phyloP scores from a whole-genome alignment of 179 eudicot species.

The Carnegiea gigantea region DNA sequence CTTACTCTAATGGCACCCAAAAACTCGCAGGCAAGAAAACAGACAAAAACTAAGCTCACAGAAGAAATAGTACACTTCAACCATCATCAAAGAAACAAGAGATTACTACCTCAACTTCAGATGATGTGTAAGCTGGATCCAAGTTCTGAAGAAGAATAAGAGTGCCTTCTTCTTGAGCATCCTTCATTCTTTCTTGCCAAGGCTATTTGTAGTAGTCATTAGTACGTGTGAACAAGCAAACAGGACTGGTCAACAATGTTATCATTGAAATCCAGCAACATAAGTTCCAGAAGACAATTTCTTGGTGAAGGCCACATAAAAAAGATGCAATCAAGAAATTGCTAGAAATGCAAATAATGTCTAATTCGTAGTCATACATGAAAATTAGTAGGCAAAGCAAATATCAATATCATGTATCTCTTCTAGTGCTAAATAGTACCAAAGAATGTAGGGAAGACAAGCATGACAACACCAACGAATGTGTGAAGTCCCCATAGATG shows the following conservation, averaged over 20 bases:
- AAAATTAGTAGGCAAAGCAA: too few relatives aligned
- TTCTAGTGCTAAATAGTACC: too few relatives aligned
- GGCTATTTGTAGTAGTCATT: constrained; percentile 1
- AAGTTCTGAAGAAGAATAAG: constrained; percentile 8
- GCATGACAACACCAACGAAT: too few relatives aligned
- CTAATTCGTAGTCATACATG: too few relatives aligned
- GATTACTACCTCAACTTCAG: not conserved
- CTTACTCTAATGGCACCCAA: not conserved
- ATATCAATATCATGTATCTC: too few relatives aligned
- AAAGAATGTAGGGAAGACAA: too few relatives aligned
- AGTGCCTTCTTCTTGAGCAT: not conserved
- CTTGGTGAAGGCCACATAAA: not conserved
- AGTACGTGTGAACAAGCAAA: not conserved
- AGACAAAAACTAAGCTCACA: not conserved
- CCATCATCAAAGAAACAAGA: not conserved
- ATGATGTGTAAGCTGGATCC: not conserved
- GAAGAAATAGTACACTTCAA: not conserved
- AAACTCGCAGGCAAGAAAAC: not conserved
- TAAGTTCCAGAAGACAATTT: not conserved
- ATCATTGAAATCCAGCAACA: not conserved
- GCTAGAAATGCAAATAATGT: not conserved
- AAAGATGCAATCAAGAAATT: not conserved
- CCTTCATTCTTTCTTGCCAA: constrained; percentile 8
- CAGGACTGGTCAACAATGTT: not conserved
- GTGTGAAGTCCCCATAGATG: too few relatives aligned